Evolutionary conservation across 2,329 filamentous ascomycete genomes (phyloP), one percentile per base, ranked within the genome.

Genomic region (Diplodia corticola): DNA sequence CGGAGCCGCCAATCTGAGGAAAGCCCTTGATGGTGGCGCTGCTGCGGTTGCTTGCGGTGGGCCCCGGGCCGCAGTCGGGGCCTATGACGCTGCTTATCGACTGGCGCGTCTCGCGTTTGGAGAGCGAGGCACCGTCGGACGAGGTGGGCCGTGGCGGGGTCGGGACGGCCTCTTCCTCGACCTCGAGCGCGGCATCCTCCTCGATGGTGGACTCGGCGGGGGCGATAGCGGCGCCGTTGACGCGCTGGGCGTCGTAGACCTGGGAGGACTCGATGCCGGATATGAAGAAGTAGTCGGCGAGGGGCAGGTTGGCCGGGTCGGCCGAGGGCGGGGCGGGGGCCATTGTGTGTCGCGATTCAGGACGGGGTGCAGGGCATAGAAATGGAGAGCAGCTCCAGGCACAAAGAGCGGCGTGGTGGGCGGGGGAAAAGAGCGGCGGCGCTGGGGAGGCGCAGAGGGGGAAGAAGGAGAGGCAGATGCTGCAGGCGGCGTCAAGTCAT

Each of bases 221-320:
- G 26, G 72, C 69, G 53, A 73, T 69, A 68, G 70, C 68, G 68
- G 63, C 65, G 73, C 63, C 70, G 73, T 67, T 75, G 74, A 66
- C 69, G 73, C 74, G 75, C 74, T 76, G 75, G 64, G 81, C 80
- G 69, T 84, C 81, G 74, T 80, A 83, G 67, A 84, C 80, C 72
- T 83, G 81, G 13, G 80, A 77, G 40, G 81, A 83, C 74, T 84
- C 82, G 68, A 84, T 83, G 68, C 83, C 83, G 64, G 78, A 80
- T 67, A 89, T 89, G 83, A 88, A 89, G 76, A 89, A 89, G 76
- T 86, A 88, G 76, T 89, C 87, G 72, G 87, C 87, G 64, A 89
- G 83, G 65, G 87, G 65, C 64, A 81, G 80, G 67, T 82, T 80
- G 54, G 81, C 79, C 65, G 76, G 71, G 67, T 83, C 80, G 64